Percentiles rank a stretch among this genome's conserved stretches.
phyloP scores from a whole-genome alignment of 768 basidiomycete species.

The Podaxis sp. region DNA sequence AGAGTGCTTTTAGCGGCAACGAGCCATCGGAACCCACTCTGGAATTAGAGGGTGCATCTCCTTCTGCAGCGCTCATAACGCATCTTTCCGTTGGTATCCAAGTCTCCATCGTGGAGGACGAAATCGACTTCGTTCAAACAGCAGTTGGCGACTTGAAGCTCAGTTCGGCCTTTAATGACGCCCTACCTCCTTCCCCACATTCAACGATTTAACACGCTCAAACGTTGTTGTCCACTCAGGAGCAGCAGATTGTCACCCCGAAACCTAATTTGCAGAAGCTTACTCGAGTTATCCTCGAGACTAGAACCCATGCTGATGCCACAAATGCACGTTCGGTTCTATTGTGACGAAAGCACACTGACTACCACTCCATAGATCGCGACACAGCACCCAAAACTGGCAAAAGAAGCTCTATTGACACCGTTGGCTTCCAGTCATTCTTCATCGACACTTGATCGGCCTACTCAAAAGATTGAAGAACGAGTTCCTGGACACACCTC shows the following conservation, averaged over 20 bases:
- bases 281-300: constrained; percentile 20
- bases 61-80: background rate
- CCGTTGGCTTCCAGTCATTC: constrained; percentile 25
- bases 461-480: background rate
- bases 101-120: background rate
- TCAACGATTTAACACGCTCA: background rate
- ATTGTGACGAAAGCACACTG: background rate
- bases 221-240: background rate
- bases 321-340: constrained; percentile 32
- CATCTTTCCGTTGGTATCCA: constrained; percentile 2
- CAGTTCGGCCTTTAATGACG: background rate
- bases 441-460: constrained; percentile 6
- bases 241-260: background rate
- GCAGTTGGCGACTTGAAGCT: background rate
- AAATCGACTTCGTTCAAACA: background rate
- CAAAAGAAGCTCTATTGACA: constrained; percentile 29
- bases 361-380: constrained; percentile 29
- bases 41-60: background rate
- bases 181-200: background rate
- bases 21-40: background rate
- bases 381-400: constrained; percentile 31
- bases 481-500: constrained; percentile 23
- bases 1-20: background rate
- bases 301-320: constrained; percentile 39
- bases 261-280: background rate